Evolutionary conservation across 129 eudicot genomes (phyloP).

Genomic region (Pseudognaphalium luteoalbum): DNA sequence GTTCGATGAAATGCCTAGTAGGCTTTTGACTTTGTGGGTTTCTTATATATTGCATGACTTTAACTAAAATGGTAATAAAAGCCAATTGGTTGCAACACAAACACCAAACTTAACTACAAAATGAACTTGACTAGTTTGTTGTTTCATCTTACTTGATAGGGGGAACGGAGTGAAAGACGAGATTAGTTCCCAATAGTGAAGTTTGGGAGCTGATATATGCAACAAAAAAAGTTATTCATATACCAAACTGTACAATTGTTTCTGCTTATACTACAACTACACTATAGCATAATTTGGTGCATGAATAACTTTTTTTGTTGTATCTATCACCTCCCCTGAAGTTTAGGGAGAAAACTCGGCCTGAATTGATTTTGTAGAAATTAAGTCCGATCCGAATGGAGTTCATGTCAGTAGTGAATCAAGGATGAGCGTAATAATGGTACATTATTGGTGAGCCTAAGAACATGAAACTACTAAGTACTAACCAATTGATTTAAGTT

Average conservation of each 20-base stretch:
- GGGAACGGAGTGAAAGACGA: background rate
- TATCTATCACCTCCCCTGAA: too few species aligned
- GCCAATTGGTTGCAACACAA: background rate
- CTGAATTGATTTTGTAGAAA: background rate
- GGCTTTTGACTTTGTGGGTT: background rate
- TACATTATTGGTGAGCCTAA: background rate
- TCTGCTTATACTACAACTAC: too few species aligned
- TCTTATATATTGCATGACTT: too few species aligned
- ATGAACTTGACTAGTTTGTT: background rate
- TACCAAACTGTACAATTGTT: too few species aligned
- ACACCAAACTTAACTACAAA: background rate
- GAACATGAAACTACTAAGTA: background rate
- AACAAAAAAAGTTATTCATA: too few species aligned
- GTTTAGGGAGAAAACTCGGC: background rate
- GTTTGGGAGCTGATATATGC: too few species aligned
- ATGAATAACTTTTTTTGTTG: too few species aligned
- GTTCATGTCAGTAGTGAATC: too few species aligned
- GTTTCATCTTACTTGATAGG: background rate
- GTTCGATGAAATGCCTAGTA: conserved; percentile 29
- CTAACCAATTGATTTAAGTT: background rate
- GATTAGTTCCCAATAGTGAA: background rate
- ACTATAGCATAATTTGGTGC: too few species aligned
- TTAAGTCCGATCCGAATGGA: too few species aligned
- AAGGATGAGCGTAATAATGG: too few species aligned
- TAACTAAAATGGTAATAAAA: background rate